Evolutionary conservation across 2,329 filamentous ascomycete species (phyloP), one percentile per base, ranked within the genome.

Genomic region (Aureobasidium sp.): DNA sequence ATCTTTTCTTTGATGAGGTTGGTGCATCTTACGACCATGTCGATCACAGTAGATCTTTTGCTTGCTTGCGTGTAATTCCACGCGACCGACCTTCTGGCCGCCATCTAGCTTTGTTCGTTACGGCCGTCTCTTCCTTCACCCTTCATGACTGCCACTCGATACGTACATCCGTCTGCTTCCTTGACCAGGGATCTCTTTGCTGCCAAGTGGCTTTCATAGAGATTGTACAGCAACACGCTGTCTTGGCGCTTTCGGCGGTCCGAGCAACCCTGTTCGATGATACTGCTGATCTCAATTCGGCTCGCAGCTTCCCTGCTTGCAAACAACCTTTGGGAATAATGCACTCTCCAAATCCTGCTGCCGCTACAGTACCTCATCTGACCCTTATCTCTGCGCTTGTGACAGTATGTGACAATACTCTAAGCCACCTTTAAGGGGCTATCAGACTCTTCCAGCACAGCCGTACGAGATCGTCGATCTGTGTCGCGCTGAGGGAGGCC

Each of bases 11-110:
- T 16, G n/a, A 42, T 11, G 29, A 39, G 53, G 3, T n/a, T 36
- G 53, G 39, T 47, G n/a, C 30, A 58, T 58, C 54, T 47, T 21
- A n/a, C 54, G n/a, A 36, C 42, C 39, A 47, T 29, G 54, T 29
- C 41, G 54, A 58, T 58, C 54, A 27, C 32, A 7, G 54, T 34
- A 55, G 52, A 58, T 58, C 54, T 45, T 55, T 41, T 58, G 39
- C 39, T 34, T 39, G 25, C 29, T 58, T 36, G 30, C 54, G 30
- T 44, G 32, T 32, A 58, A 47, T 47, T 58, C 41, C 54, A 58
- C 54, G 54, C 54, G 54, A 58, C 54, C 42, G 54, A 47, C 42
- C 42, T 45, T 47, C 54, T 58, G 30, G 30, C 54, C 54, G n/a
- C 3, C 21, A 32, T 45, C 53, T 47, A 34, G 37, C 41, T 45